A percentile compares a stretch with the other conserved stretches of the same genome.
phyloP scores from a whole-genome alignment of 352 stramenopile species.

The Globisporangium polare region DNA sequence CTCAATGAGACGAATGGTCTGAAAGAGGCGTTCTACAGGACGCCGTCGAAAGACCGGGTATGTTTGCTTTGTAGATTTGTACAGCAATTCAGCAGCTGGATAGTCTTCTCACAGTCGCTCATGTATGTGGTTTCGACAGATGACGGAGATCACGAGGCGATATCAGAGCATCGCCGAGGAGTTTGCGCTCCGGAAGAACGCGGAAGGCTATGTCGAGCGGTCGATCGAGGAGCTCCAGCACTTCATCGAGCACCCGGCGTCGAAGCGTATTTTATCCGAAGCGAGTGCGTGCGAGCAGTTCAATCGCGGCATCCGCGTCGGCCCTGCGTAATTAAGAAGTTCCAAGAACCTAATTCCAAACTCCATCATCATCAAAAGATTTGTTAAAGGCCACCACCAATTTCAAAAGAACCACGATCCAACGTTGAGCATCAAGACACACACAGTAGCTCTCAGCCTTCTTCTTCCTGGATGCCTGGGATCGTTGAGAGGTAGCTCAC shows the following conservation, averaged over 20 bases:
- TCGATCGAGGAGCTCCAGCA: constrained; percentile 66
- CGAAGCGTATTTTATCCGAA: constrained; percentile 66
- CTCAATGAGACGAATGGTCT: constrained; percentile 51
- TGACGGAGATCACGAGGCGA: constrained; percentile 68
- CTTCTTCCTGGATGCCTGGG: constrained; percentile 43
- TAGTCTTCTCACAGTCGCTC: not conserved
- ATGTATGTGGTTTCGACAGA: constrained; percentile 24
- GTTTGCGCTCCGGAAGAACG: constrained; percentile 54
- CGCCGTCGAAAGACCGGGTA: constrained; percentile 63
- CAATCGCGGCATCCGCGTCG: constrained; percentile 69
- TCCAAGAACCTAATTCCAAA: not conserved
- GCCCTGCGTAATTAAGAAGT: constrained; percentile 27
- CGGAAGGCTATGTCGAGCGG: constrained; percentile 66
- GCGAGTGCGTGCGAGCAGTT: constrained; percentile 51
- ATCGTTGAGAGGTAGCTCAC: constrained; percentile 74
- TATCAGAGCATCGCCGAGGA: constrained; percentile 73
- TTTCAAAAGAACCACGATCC: not conserved
- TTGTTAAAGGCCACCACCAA: not conserved
- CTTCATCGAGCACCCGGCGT: constrained; percentile 72
- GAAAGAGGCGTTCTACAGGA: constrained; percentile 66
- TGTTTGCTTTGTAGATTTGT: constrained; percentile 2
- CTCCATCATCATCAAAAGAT: not conserved
- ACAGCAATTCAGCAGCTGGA: not conserved
- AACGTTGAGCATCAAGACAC: not conserved
- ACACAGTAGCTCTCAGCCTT: not conserved